Evolutionary conservation across 768 basidiomycete genomes (phyloP), one percentile per base, ranked within the genome.

Genomic region (Agrocybe pediades): DNA sequence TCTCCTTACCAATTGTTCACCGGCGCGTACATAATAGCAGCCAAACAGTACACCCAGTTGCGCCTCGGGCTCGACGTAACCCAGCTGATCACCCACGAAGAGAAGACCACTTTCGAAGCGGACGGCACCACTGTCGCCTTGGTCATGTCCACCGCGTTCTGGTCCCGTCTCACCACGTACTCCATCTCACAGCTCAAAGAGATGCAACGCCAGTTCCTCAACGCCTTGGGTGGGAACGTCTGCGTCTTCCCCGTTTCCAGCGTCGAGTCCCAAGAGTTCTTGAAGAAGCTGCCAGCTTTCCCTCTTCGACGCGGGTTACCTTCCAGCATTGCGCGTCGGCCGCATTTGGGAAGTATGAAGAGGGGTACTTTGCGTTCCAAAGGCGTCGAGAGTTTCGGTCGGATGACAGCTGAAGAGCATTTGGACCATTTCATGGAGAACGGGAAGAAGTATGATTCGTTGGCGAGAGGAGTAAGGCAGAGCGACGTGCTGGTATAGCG

Each of bases 1-100:
- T 60, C 61, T 2, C 53, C 56, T n/a, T 56, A 60, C 44, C 46
- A 50, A 25, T 49, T 62, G 24, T 62, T 59, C 43, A 52, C 57
- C 17, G 56, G 46, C 6, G 61, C 56, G n/a, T 59, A 60, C 21
- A 54, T 60, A 11, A 41, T 55, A 17, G 56, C 61, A 2, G 59
- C 55, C 16, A 62, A 58, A 25, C 56, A 62, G 41, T 53, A 59
- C 15, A 50, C 41, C 29, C 45, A 57, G 29, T 29, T 40, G 20
- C 44, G 41, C 3, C 45, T 49, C 15, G 44, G 54, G 8, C 21
- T 44, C 23, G 45, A 59, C 20, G 47, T 49, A 11, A 42, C 30
- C n/a, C 54, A 40, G 19, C 46, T 47, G 30, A 16, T 47, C 17
- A 44, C 20, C 9, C 40, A 21, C 40, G 30, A 9, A 25, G 43